Conservation (phyloP, 2,329 filamentous ascomycete genomes). For the Cladophialophora psammophila region DNA sequence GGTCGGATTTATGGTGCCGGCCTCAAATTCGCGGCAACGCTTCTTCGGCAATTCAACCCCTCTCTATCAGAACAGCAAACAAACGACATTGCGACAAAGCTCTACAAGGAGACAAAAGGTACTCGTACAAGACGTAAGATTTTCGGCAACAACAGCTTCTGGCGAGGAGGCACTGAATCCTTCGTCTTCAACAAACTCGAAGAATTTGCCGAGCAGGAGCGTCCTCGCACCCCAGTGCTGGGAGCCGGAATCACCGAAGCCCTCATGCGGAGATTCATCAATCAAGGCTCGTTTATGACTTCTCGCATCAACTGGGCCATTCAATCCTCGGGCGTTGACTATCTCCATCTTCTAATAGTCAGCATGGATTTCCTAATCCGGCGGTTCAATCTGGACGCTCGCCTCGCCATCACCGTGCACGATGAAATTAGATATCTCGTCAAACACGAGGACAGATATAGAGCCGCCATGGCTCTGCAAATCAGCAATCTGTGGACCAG, state of each 20-base stretch:
- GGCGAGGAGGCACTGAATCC: constrained; percentile 94
- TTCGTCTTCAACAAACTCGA: constrained; percentile 99
- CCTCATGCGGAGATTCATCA: constrained; percentile 84
- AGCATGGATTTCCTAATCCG: constrained; percentile 92
- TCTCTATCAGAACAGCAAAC: constrained; percentile 81
- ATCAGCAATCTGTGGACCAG: constrained; percentile 95
- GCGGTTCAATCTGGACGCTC: constrained; percentile 82
- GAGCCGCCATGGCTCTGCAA: constrained; percentile 89
- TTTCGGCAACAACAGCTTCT: constrained; percentile 77
- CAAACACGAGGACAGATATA: constrained; percentile 82
- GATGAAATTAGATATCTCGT: constrained; percentile 97
- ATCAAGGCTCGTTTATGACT: constrained; percentile 90
- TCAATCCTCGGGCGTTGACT: constrained; percentile 95
- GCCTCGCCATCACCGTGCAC: constrained; percentile 91
- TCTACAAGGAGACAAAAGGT: constrained; percentile 92
- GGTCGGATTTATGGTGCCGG: constrained; percentile 98
- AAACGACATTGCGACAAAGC: constrained; percentile 73
- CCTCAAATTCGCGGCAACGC: constrained; percentile 86
- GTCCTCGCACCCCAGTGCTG: constrained; percentile 86
- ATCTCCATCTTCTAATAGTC: constrained; percentile 90
- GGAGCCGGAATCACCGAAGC: constrained; percentile 97
- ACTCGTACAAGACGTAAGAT: constrained; percentile 78
- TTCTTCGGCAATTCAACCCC: constrained; percentile 94
- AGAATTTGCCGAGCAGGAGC: constrained; percentile 94
- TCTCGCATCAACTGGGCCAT: constrained; percentile 99